Evolutionary conservation across 192 early-diverging fungal genomes (phyloP).

Genomic region (Funneliformis mosseae): DNA sequence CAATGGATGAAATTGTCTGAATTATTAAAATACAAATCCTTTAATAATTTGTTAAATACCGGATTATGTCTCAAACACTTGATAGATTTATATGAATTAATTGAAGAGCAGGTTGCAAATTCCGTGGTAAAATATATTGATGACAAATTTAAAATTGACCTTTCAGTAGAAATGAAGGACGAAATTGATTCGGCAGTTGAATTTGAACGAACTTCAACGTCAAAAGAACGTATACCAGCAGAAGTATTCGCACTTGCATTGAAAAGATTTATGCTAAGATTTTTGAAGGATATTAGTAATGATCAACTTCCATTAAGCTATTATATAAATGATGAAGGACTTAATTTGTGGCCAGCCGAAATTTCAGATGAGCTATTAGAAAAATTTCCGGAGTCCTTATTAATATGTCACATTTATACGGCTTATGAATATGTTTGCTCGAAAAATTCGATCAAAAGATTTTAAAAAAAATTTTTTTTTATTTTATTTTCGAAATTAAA

Average conservation of each 20-base stretch:
- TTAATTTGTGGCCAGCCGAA: constrained; percentile 3
- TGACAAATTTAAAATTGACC: constrained; percentile 17
- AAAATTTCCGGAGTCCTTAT: neutral
- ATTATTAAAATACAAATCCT: constrained; percentile 1
- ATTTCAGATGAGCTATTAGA: neutral
- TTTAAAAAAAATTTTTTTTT: neutral
- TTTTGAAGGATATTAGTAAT: neutral
- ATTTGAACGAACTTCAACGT: neutral
- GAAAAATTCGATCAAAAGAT: too few species aligned
- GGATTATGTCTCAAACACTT: constrained; percentile 23
- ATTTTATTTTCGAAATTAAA: too few species aligned
- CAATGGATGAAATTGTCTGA: constrained; percentile 26
- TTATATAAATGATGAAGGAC: neutral
- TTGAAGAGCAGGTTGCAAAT: constrained; percentile 31
- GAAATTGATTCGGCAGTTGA: neutral
- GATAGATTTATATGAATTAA: constrained; percentile 31
- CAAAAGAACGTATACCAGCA: neutral
- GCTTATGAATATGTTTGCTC: neutral
- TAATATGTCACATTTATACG: neutral
- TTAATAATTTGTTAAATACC: neutral
- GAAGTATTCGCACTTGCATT: constrained; percentile 11
- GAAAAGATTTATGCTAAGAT: constrained; percentile 33
- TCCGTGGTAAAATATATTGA: constrained; percentile 10
- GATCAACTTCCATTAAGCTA: neutral
- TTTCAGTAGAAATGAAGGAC: neutral